Evolutionary conservation across 345 rosid species (phyloP), one percentile per base, ranked within the genome.

Genomic region (Rhizophora mangle): DNA sequence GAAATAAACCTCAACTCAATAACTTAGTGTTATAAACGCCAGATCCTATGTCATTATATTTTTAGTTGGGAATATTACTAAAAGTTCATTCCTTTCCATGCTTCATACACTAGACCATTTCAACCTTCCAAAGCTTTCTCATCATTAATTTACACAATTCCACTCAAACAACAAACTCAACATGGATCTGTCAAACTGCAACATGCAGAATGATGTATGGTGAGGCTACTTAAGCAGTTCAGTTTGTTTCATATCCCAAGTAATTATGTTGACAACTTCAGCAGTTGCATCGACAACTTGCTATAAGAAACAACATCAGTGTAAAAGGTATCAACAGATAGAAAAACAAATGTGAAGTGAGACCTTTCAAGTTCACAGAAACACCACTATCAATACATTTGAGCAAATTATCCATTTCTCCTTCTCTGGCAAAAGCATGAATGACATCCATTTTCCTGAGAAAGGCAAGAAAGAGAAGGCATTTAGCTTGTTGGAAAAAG

Each of bases 401-500:
- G 49, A 86, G 82, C 81, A 95, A 78, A 81, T 84, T 85, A 49
- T 85, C 80, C 49, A 82, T 76, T 31, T 90, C 92, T 64, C 99
- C 99, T 81, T 95, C 96, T 84, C 99, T 86, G 27, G 99, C 92
- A 82, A 88, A 92, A 39, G 70, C 82, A 74, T 95, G 99, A 70
- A 95, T 80, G 39, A 90, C 98, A 75, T 92, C 98, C 86, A 95
- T 85, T 82, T 79, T 83, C 90, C 99, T 95, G 84, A 64, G 54
- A 30, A 8, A 9, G 60, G 15, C 43, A 55, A 65, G 71, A 65
- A 66, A 18, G 24, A 29, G 43, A 63, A 46, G 21, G 52, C 57
- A 3, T 47, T 67, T 62, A 73, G 49, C 61, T 68, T 63, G 43
- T 57, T 29, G 36, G 30, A 8, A 39, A 27, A 55, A 55, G 43